Conservation (phyloP, 2,329 filamentous ascomycete species). For the Juglanconis sp. region DNA sequence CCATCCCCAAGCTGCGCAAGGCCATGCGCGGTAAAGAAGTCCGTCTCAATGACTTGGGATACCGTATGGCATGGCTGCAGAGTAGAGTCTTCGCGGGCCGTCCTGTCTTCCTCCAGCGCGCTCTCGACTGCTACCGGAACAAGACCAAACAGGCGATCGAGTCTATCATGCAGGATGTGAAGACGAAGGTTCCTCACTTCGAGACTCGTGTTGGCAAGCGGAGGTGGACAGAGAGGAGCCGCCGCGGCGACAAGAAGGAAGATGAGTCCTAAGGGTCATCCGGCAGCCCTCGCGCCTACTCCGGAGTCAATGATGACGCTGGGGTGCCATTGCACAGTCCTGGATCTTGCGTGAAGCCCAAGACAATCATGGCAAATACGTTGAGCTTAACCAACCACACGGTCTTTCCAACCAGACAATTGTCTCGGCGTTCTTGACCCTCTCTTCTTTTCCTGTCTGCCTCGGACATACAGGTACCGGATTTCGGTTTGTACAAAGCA, state of each 20-base stretch:
- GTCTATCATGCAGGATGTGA: constrained; percentile 70
- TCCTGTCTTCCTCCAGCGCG: constrained; percentile 85
- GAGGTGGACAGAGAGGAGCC: constrained; percentile 61
- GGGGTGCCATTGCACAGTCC: too few species aligned
- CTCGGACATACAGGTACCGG: not conserved
- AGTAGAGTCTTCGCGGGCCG: constrained; percentile 85
- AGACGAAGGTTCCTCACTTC: constrained; percentile 75
- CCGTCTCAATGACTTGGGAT: constrained; percentile 88
- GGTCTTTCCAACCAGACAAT: not conserved
- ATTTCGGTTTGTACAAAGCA: not conserved
- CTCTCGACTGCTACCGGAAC: constrained; percentile 88
- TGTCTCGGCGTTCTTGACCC: not conserved
- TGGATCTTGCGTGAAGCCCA: too few species aligned
- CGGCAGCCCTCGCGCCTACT: too few species aligned
- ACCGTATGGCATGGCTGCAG: constrained; percentile 95
- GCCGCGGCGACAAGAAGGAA: constrained; percentile 33
- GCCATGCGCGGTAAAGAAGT: constrained; percentile 75
- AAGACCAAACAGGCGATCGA: constrained; percentile 85
- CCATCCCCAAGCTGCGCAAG: constrained; percentile 71
- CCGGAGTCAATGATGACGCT: not conserved
- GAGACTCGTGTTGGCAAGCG: constrained; percentile 86
- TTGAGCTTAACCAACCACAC: not conserved
- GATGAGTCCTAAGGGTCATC: constrained; percentile 24
- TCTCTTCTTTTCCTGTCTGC: not conserved
- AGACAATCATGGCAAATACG: too few species aligned